Percentiles rank a stretch among this genome's conserved stretches.
These are phyloP conservation scores for Verticillium alfalfae DNA, from an alignment of 2,329 filamentous ascomycete species.

Conservation along the genomic window DNA sequence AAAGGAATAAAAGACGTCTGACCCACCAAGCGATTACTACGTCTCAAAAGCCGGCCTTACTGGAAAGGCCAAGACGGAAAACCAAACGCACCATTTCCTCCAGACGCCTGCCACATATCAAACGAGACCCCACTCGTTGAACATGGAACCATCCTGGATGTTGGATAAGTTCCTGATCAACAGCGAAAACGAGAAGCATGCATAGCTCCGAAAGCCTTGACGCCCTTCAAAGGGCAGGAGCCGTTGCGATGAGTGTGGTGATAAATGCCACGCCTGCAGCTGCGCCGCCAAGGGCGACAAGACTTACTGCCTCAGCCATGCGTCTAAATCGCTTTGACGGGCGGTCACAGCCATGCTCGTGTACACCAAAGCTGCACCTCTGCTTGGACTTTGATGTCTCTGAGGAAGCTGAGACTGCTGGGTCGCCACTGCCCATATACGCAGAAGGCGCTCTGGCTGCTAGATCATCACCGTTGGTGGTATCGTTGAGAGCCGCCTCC, in stretches of 20 bases:
- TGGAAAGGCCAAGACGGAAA: neutral
- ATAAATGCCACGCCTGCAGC: conserved; percentile 27
- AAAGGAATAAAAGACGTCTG: neutral
- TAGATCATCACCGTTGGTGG: neutral
- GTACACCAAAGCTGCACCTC: neutral
- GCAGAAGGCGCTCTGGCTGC: neutral
- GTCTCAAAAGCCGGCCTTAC: neutral
- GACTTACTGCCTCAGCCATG: conserved; percentile 25
- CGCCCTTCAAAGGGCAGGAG: conserved; percentile 20
- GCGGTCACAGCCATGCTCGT: neutral
- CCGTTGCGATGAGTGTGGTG: conserved; percentile 30
- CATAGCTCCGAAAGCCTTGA: neutral
- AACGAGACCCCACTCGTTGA: neutral
- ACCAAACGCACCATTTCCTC: neutral
- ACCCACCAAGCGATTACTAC: neutral
- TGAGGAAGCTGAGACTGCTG: neutral
- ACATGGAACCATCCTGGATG: neutral
- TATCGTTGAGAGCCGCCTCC: neutral
- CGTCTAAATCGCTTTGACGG: conserved; percentile 21
- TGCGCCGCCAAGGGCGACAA: conserved; percentile 28
- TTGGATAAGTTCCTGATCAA: no score
- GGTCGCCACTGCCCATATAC: neutral
- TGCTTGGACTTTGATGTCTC: neutral
- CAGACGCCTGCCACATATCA: neutral
- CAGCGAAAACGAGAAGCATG: neutral